Conservation (phyloP, 495 filamentous ascomycete species). For the Talaromyces stipitatus region DNA sequence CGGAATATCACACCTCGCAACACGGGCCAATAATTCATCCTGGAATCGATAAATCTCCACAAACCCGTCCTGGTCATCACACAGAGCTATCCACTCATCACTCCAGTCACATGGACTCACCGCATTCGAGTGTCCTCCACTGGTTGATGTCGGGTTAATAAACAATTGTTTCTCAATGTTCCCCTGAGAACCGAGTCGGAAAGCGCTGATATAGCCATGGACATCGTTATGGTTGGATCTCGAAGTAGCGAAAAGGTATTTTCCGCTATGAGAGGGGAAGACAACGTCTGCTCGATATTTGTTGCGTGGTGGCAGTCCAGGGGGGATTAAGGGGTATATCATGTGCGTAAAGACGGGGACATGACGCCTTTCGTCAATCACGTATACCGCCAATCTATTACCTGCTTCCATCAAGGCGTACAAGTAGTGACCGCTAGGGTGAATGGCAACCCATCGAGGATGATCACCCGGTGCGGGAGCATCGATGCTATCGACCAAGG, state of each 20-base stretch:
- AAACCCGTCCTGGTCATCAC: slow-evolving; percentile 76
- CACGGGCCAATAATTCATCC: slow-evolving; percentile 67
- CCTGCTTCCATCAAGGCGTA: slow-evolving; percentile 83
- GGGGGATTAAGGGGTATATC: slow-evolving; percentile 68
- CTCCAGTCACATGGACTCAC: slow-evolving; percentile 72
- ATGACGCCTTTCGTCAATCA: slow-evolving; percentile 67
- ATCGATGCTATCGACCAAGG: slow-evolving; percentile 58
- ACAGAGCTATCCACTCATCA: slow-evolving; percentile 79
- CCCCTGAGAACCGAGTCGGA: slow-evolving; percentile 60
- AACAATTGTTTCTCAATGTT: slow-evolving; percentile 69
- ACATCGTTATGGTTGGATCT: slow-evolving; percentile 66
- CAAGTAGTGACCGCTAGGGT: slow-evolving; percentile 65
- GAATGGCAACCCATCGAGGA: slow-evolving; percentile 78
- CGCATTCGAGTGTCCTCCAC: slow-evolving; percentile 78
- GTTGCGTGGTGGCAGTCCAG: slow-evolving; percentile 43
- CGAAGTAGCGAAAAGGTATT: slow-evolving; percentile 74
- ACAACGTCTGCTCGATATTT: slow-evolving; percentile 74
- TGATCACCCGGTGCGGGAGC: slow-evolving; percentile 67
- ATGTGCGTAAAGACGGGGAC: slow-evolving; percentile 76
- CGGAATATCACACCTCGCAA: slow-evolving; percentile 64
- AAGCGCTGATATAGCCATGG: slow-evolving; percentile 74
- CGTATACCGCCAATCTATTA: slow-evolving; percentile 71
- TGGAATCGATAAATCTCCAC: slow-evolving; percentile 81
- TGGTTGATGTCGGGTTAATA: slow-evolving; percentile 75
- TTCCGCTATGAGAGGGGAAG: slow-evolving; percentile 53